phyloP scores from a whole-genome alignment of 345 rosid species.

The Citrus unshiu region DNA sequence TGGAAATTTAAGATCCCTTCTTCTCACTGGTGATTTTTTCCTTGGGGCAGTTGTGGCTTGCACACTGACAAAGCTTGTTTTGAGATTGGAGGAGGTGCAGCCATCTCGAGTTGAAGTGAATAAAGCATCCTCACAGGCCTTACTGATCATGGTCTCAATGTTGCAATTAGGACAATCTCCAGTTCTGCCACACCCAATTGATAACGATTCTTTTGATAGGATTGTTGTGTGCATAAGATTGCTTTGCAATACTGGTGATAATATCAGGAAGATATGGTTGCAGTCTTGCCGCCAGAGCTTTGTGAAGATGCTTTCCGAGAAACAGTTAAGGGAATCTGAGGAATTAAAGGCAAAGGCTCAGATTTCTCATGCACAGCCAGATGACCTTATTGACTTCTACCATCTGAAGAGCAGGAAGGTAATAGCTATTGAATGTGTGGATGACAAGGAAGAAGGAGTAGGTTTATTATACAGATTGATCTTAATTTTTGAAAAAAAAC shows the following conservation, averaged over 20 bases:
- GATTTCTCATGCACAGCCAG: slow-evolving; percentile 92
- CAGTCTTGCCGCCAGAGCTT: slow-evolving; percentile 89
- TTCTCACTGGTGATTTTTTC: slow-evolving; percentile 94
- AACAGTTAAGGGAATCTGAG: slow-evolving; percentile 77
- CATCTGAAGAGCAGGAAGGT: slow-evolving; percentile 99
- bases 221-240: slow-evolving; percentile 75
- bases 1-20: slow-evolving; percentile 85
- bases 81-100: slow-evolving; percentile 96
- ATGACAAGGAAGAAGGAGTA: neutral
- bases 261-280: slow-evolving; percentile 82
- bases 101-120: slow-evolving; percentile 75
- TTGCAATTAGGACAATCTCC: slow-evolving; percentile 92
- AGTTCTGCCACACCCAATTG: slow-evolving; percentile 89
- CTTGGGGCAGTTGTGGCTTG: slow-evolving; percentile 97
- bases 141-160: slow-evolving; percentile 89
- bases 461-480: neutral
- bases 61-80: slow-evolving; percentile 82
- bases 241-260: slow-evolving; percentile 78
- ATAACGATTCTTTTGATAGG: slow-evolving; percentile 87
- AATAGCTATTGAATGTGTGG: slow-evolving; percentile 4
- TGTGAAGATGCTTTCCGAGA: slow-evolving; percentile 93
- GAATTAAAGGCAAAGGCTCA: slow-evolving; percentile 94
- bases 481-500: neutral
- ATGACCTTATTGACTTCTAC: slow-evolving; percentile 96
- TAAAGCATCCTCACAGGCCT: slow-evolving; percentile 53